Conservation (phyloP, 768 basidiomycete species). For the Dictyophora rubrovolvata region DNA sequence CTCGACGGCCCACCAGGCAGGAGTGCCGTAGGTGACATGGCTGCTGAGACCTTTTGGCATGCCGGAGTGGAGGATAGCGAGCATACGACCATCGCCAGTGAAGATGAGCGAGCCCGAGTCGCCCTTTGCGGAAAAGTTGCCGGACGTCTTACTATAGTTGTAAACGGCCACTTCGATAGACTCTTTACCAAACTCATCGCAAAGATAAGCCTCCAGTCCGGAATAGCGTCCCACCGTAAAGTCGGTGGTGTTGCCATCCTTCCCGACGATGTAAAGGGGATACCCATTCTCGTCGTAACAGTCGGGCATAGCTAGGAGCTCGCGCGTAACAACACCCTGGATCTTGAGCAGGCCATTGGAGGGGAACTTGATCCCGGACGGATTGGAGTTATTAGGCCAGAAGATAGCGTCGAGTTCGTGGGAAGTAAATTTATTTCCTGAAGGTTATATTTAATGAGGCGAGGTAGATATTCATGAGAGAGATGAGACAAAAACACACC, state of each 20-base stretch:
- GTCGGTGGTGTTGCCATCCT: slow-evolving; percentile 12
- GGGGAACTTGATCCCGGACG: slow-evolving; percentile 8
- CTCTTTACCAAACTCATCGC: slow-evolving; percentile 14
- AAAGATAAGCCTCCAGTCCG: slow-evolving; percentile 11
- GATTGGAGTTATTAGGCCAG: slow-evolving; percentile 5
- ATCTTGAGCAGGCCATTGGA: slow-evolving; percentile 9
- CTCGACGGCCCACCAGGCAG: slow-evolving; percentile 11
- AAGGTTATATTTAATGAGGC: slow-evolving; percentile 2
- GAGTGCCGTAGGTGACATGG: slow-evolving; percentile 20
- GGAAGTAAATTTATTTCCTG: slow-evolving; percentile 20
- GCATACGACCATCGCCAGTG: slow-evolving; percentile 20
- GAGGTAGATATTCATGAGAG: neutral
- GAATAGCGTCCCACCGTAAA: slow-evolving; percentile 15
- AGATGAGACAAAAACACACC: neutral
- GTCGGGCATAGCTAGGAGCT: slow-evolving; percentile 10
- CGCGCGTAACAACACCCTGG: slow-evolving; percentile 7
- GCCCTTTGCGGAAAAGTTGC: slow-evolving; percentile 22
- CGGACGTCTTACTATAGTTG: slow-evolving; percentile 15
- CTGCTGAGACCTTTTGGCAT: slow-evolving; percentile 14
- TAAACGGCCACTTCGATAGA: slow-evolving; percentile 20
- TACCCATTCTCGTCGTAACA: slow-evolving; percentile 10
- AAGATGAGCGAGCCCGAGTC: slow-evolving; percentile 25
- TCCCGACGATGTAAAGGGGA: slow-evolving; percentile 10
- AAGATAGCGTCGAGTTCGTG: slow-evolving; percentile 17
- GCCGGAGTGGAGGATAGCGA: slow-evolving; percentile 23